Percentiles rank a stretch among this genome's conserved stretches.
phyloP scores from a whole-genome alignment of 306 rosid genomes.

The Ziziphus jujuba region DNA sequence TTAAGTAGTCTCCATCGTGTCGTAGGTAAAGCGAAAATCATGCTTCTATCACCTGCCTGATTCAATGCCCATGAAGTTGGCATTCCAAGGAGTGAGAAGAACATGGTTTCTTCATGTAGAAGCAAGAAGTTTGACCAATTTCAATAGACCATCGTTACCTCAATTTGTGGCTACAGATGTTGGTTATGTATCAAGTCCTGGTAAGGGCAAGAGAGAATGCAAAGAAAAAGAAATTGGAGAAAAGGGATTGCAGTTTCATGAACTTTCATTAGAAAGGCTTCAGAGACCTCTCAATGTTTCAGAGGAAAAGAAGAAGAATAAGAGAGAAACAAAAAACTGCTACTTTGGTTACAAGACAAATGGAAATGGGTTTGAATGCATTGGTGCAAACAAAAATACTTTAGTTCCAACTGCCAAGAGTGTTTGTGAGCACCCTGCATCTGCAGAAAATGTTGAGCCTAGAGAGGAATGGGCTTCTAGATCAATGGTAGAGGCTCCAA shows the following conservation, averaged over 20 bases:
- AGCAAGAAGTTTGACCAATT: conserved; percentile 28
- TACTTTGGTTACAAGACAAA: conserved; percentile 22
- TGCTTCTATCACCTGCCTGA: conserved; percentile 61
- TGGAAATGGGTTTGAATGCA: conserved; percentile 21
- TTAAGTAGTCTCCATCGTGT: conserved; percentile 2
- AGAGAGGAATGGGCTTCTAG: neutral
- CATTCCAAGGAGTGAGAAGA: conserved; percentile 40
- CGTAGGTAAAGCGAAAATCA: conserved; percentile 61
- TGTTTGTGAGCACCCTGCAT: neutral
- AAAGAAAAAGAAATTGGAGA: conserved; percentile 25
- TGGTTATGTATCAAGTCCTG: conserved; percentile 1
- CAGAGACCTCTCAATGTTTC: conserved; percentile 16
- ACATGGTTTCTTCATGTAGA: conserved; percentile 72
- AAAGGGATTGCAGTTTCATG: conserved; percentile 18
- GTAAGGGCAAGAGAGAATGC: conserved; percentile 24
- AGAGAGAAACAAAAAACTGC: conserved; percentile 21
- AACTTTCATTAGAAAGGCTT: conserved; percentile 22
- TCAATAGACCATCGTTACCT: conserved; percentile 23
- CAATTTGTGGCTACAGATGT: conserved; percentile 1
- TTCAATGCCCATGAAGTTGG: conserved; percentile 46
- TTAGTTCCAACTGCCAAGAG: neutral
- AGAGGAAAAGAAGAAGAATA: conserved; percentile 33
- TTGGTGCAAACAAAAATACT: conserved; percentile 21
- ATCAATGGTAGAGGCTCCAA: neutral
- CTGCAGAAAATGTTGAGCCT: neutral